Evolutionary conservation across 495 filamentous ascomycete species (phyloP), one percentile per base, ranked within the genome.

Genomic region (Annulohypoxylon bovei): DNA sequence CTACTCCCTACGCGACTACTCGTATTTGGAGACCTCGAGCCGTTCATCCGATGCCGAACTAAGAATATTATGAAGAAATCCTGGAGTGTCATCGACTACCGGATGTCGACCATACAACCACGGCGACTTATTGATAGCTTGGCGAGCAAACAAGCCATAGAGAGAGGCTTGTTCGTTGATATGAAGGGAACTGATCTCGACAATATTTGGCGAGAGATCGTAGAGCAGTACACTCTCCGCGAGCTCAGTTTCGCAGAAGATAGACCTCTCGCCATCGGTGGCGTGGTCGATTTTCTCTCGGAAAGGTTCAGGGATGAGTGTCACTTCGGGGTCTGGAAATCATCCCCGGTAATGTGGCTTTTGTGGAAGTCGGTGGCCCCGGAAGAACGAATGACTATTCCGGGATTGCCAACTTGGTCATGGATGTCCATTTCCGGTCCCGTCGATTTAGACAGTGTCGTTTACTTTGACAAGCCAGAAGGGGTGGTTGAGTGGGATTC

Each of bases 161-260:
- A 62, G 23, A 39, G 23, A 5, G 59, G 59, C 33, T 25, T 62
- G 33, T 23, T 62, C 9, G 59, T 62, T n/a, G 56, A 68, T 32
- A 62, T 33, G 32, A 46, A 61, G 39, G 56, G 57, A 32, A 23
- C 14, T 27, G 52, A 60, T 9, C 52, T 68, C 44, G 49, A 68
- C 5, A 46, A 42, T 44, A 52, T 68, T 30, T 68, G 65, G 65
- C 59, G 57, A 18, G 65, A 62, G 25, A 52, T 68, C 11, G 57
- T 68, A 27, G 65, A 68, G 65, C 54, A 68, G 49, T 68, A 61
- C 28, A 68, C 65, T 6, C 65, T 60, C 39, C 65, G 65, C 28
- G 57, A 62, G 28, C 65, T 68, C 20, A 33, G 57, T 44, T 62
- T 55, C 52, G 8, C 18, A 2, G 42, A 62, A 33, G 65, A 68